Conservation (phyloP, 108 stramenopile species). For the Pseudonitzschia pungens region DNA sequence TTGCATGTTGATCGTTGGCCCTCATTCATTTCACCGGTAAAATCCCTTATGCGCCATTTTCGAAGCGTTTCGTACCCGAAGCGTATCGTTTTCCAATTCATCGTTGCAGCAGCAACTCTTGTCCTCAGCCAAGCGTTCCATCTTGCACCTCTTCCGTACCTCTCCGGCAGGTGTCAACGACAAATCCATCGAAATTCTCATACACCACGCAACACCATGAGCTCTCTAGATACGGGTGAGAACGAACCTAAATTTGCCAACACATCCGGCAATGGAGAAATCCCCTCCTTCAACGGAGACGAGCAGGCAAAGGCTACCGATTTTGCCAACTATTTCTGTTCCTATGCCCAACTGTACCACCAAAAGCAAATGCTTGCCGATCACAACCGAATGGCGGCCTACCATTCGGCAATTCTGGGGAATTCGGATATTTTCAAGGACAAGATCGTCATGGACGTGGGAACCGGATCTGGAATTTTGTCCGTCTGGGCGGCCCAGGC, state of each 20-base stretch:
- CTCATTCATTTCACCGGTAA: background rate
- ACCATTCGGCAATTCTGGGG: slow-evolving; percentile 94
- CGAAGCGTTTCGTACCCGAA: background rate
- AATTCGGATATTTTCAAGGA: slow-evolving; percentile 91
- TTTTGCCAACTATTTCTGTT: slow-evolving; percentile 95
- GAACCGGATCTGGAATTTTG: slow-evolving; percentile 96
- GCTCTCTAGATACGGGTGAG: background rate
- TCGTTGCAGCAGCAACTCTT: background rate
- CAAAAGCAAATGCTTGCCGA: slow-evolving; percentile 99
- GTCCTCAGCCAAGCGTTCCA: background rate
- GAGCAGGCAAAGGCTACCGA: slow-evolving; percentile 86
- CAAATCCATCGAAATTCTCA: background rate
- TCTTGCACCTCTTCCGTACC: background rate
- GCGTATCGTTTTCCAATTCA: background rate
- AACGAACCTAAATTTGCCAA: slow-evolving; percentile 50
- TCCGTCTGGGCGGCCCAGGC: slow-evolving; percentile 97
- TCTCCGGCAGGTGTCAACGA: background rate
- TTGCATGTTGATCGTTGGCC: background rate
- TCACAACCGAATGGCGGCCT: slow-evolving; percentile 97
- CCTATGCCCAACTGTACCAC: slow-evolving; percentile 96
- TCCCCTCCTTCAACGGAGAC: slow-evolving; percentile 80
- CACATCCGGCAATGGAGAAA: slow-evolving; percentile 63
- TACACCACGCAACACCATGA: background rate
- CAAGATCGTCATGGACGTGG: slow-evolving; percentile 98
- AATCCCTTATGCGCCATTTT: background rate